phyloP scores from a whole-genome alignment of 257 asterid genomes.

The Solanum ossicruentum region DNA sequence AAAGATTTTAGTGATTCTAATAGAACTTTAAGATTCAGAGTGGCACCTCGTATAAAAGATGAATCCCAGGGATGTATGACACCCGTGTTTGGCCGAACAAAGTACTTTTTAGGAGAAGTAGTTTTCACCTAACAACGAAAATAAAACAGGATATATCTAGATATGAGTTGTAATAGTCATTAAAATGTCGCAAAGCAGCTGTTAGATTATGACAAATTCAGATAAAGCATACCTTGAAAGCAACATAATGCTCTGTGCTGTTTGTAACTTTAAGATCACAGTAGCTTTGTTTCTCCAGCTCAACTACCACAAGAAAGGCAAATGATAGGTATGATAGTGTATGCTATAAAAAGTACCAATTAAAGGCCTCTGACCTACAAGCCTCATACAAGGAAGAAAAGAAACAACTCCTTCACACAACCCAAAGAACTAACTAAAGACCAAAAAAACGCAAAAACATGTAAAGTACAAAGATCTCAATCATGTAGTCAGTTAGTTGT shows the following conservation, averaged over 20 bases:
- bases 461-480: background rate
- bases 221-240: constrained; percentile 50
- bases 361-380: background rate
- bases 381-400: background rate
- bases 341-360: background rate
- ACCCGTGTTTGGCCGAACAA: constrained; percentile 77
- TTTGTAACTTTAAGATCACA: constrained; percentile 76
- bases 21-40: background rate
- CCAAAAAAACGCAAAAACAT: background rate
- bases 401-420: background rate
- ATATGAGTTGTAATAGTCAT: background rate
- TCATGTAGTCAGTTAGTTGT: background rate
- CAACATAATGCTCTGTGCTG: constrained; percentile 57
- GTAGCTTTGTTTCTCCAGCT: constrained; percentile 67
- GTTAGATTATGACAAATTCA: background rate
- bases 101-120: constrained; percentile 79
- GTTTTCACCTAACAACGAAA: constrained; percentile 56
- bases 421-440: background rate
- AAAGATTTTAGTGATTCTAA: background rate
- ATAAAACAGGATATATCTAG: background rate
- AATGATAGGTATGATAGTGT: background rate
- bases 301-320: constrained; percentile 29
- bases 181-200: background rate
- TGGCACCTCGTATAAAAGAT: constrained; percentile 62
- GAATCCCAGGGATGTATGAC: constrained; percentile 64